Evolutionary conservation across 768 basidiomycete genomes (phyloP), one percentile per base, ranked within the genome.

Genomic region (Grammothele lineata): DNA sequence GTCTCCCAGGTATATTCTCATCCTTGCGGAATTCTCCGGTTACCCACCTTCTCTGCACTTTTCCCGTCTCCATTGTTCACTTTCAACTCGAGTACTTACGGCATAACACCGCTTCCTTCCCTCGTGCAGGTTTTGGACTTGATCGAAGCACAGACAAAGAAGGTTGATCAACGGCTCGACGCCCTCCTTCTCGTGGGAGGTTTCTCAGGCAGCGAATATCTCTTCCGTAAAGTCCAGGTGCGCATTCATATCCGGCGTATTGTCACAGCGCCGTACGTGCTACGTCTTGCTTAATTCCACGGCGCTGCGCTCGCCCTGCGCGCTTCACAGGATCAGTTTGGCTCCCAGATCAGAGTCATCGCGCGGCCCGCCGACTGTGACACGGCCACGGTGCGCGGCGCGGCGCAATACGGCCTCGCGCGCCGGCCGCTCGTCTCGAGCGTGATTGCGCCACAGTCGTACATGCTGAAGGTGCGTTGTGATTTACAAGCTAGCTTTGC

Each of bases 151-250:
- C 90, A 92, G 66, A 70, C 81, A 41, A 68, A 68, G 52, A 78
- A 74, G 62, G 73, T 85, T 42, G 76, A 85, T 60, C 83, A 87
- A 59, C 71, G 71, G 37, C 78, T 92, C 61, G 81, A 92, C 72
- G 91, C 90, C 8, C 68, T 94, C 42, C 78, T 94, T 55, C 80
- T 93, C 58, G 90, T 94, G 62, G 91, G 91, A 66, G 91, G 91
- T 44, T 94, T 94, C 65, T 85, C 85, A 40, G 87, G 84, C 6
- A 86, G 86, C 64, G 84, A 89, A 62, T 92, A 94, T 65, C 71
- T 92, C 54, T 89, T 86, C 68, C 74, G 79, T 59, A 77, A 80
- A 51, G 84, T 92, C 33, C 77, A 90, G 74, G 87, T 83, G 43
- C 50, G 77, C 70, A 24, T 9, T 23, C 40, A 14, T n/a, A 24